phyloP scores from a whole-genome alignment of 2,329 filamentous ascomycete genomes.

The Fusarium sp. region DNA sequence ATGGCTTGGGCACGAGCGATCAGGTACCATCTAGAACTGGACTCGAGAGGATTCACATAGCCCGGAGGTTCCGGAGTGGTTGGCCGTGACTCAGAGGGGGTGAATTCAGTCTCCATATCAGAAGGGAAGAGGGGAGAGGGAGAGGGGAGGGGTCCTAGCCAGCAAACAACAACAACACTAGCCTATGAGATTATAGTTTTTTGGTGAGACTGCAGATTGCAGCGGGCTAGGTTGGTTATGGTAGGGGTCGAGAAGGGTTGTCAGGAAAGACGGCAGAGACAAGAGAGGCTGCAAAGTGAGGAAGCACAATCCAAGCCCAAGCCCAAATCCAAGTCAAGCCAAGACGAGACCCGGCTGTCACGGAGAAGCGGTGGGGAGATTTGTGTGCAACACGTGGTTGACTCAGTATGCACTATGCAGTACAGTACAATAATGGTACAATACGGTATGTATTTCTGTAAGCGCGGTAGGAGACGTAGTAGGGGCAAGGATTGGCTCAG shows the following conservation, averaged over 20 bases:
- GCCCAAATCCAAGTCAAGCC: conserved; percentile 5
- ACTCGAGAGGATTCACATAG: conserved; percentile 57
- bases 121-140: conserved; percentile 7
- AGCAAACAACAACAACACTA: not conserved
- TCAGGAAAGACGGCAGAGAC: not conserved
- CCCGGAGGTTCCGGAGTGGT: conserved; percentile 47
- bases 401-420: conserved; percentile 27
- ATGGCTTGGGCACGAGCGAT: conserved; percentile 54
- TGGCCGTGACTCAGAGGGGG: conserved; percentile 43
- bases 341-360: conserved; percentile 26
- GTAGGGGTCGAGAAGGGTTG: conserved; percentile 6
- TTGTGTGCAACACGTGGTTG: conserved; percentile 37
- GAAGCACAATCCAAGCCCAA: conserved; percentile 9
- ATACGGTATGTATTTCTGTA: not conserved
- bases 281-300: conserved; percentile 6
- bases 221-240: conserved; percentile 4
- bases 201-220: conserved; percentile 17
- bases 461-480: not conserved
- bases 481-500: conserved; percentile 26
- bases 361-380: conserved; percentile 31
- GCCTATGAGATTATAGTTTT: conserved; percentile 8
- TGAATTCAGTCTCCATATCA: conserved; percentile 42
- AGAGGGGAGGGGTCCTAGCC: conserved; percentile 16
- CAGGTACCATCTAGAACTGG: conserved; percentile 55
- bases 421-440: not conserved